Base-by-base conservation (phyloP, 805 yeast genomes). In the Saccharomycopsis malanga region DNA sequence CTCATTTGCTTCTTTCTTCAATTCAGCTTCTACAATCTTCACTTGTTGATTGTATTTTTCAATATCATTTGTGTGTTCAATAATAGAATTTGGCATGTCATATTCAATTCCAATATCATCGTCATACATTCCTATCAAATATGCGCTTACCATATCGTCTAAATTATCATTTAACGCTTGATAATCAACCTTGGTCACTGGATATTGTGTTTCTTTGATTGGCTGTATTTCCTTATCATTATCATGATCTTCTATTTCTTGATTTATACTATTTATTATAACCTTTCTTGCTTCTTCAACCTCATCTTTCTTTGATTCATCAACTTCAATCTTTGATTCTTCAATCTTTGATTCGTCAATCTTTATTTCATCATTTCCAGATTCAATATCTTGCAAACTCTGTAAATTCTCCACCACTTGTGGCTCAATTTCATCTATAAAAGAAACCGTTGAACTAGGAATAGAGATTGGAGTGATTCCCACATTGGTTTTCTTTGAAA, bases 121-220 rank as follows among this genome's bases (percentile, higher is more conserved):
- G 54, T 76, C 80, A 53, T 72, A 76, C 53, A 69, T 60, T 3
- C 81, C 82, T 23, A 64, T 54, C 25, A 68, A 65, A 54, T 77
- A 77, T 0, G 79, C 79, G 42, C 67, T 66, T 1, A 76, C 80
- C 77, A 76, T 70, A 0, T 70, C 62, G 37, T 74, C 77, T 56
- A 70, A 43, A 52, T 74, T 74, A 32, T 64, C 61, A 18, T 65
- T 66, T 36, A 71, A 42, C 3, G 63, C 43, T n/a, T 52, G 57
- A 53, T 64, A 69, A 52, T 72, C 76, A 4, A 35, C 29, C 4
- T 39, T 42, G 3, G 45, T 24, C 34, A 20, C 30, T 41, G 46
- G 50, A 18, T 9, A 32, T n/a, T 32, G 18, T 14, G 36, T n/a
- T 18, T 9, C 17, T n/a, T 32, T 32, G 5, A 32, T n/a, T n/a